Base-by-base conservation (phyloP, 2,329 filamentous ascomycete species). In the Phialophora expanda region DNA sequence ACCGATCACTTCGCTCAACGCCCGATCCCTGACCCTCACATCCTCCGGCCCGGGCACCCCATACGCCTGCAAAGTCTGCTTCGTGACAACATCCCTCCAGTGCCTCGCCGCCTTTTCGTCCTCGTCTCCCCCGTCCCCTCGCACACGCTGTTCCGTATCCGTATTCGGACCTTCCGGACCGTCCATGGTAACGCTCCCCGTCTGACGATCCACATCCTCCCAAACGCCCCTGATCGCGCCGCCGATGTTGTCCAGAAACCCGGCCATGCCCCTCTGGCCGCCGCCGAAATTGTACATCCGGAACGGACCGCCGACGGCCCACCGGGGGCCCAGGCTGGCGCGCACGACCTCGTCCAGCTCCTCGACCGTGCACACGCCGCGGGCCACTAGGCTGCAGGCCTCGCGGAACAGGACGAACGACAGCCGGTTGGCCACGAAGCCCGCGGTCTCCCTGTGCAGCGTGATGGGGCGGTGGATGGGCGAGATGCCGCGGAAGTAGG, bases 401-500 rank as follows among this genome's bases (percentile, higher is more conserved):
- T 87, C 86, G 5, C 84, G 76, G 41, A 86, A 75, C 26, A 88
- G 69, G 1, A 85, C 85, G 74, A 86, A 87, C 0, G 84, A 84
- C 1, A 88, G 76, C 11, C 85, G 75, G 64, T 87, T 88, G 3
- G 83, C 84, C 7, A 87, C 85, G 67, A 87, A 87, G 0, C 86
- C 85, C 0, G 95, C 96, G 81, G 91, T 92, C 86, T 96, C 89
- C 87, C 94, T 92, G 78, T 97, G 88, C 82, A 89, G 91, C 89
- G 97, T 96, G 86, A 93, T 97, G 77, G 94, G 93, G 77, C 97
- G 90, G 79, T 94, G 93, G 83, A 97, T 93, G 80, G 94, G 93
- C 79, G 93, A 93, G 89, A 97, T 97, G 85, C 96, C 91, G 81
- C 90, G 89, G 79, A 99, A 91, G 80, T 95, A 80, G 79, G 14